Conservation (phyloP, 2,329 filamentous ascomycete species). For the Beauveria bassiana region DNA sequence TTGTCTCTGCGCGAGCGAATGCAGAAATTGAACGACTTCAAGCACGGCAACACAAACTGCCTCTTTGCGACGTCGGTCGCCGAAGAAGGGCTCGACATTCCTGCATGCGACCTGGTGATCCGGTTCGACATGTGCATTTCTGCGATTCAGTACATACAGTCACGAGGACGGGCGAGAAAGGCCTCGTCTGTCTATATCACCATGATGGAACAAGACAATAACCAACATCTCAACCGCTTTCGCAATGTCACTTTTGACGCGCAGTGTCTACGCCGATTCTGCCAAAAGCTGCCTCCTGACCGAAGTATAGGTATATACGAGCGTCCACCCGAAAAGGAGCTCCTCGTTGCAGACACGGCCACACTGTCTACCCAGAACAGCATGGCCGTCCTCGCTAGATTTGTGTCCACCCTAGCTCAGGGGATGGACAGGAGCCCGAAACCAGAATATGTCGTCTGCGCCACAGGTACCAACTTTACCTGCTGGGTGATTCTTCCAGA, state of each 20-base stretch:
- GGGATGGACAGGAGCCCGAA: constrained; percentile 24
- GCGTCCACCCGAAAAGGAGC: constrained; percentile 36
- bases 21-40: constrained; percentile 59
- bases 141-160: constrained; percentile 93
- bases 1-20: constrained; percentile 70
- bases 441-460: constrained; percentile 55
- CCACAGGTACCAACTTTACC: constrained; percentile 51
- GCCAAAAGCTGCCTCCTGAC: constrained; percentile 64
- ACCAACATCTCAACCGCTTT: constrained; percentile 47
- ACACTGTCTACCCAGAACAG: constrained; percentile 75
- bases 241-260: constrained; percentile 55
- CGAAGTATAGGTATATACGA: constrained; percentile 39
- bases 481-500: constrained; percentile 76
- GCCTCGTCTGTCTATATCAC: constrained; percentile 71
- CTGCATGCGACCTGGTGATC: constrained; percentile 58
- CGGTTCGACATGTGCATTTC: constrained; percentile 84
- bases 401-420: constrained; percentile 54
- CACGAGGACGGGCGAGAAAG: constrained; percentile 77
- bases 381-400: constrained; percentile 63
- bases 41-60: constrained; percentile 51
- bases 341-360: constrained; percentile 57
- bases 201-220: constrained; percentile 70
- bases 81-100: constrained; percentile 61
- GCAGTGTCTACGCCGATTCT: constrained; percentile 64
- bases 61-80: constrained; percentile 60